Base-by-base conservation (phyloP, 2,329 filamentous ascomycete species). In the Boeremia lycopersici region DNA sequence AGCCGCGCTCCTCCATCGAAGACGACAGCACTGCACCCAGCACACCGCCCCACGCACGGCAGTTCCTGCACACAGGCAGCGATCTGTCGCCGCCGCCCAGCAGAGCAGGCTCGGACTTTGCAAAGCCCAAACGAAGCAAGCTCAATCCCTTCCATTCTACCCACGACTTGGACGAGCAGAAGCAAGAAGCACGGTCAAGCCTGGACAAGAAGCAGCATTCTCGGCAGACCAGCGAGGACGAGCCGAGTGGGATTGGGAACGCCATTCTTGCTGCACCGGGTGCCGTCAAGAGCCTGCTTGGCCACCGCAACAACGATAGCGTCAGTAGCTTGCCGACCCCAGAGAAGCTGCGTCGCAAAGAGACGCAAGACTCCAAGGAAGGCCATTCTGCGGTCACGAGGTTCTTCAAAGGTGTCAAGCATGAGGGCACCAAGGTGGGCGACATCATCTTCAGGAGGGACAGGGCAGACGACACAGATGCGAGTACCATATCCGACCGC, bases 361-460 rank as follows among this genome's bases (percentile, higher is more conserved):
- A 76, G 2, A 59, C 77, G 78, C 40, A 78, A 80, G 76, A 64
- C 15, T 48, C 45, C 4, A 77, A 74, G 56, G 77, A 80, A 34
- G 70, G 74, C 5, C 66, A 70, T 34, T 85, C 84, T 9, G 86
- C 84, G 31, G 80, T 91, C 8, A 85, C 87, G 36, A 86, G 88
- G 6, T 87, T 96, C 42, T 89, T 96, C 75, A 93, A 91, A 75
- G 88, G 87, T 28, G 84, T 96, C 2, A 82, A 84, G n/a, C 81
- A 80, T 57, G 86, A 88, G 64, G 81, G 87, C 7, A 82, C 84
- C 0, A 84, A 83, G 64, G 81, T 88, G 30, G 83, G 84, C 13
- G 84, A 86, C 44, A 78, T 84, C 38, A 82, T 88, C 19, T 79
- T 86, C 72, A 83, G 81, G 61, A 84, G 82, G 64, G 86, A 88